phyloP scores from a whole-genome alignment of 1,284 basidiomycete species.

The Phylloboletellus chloephorus region DNA sequence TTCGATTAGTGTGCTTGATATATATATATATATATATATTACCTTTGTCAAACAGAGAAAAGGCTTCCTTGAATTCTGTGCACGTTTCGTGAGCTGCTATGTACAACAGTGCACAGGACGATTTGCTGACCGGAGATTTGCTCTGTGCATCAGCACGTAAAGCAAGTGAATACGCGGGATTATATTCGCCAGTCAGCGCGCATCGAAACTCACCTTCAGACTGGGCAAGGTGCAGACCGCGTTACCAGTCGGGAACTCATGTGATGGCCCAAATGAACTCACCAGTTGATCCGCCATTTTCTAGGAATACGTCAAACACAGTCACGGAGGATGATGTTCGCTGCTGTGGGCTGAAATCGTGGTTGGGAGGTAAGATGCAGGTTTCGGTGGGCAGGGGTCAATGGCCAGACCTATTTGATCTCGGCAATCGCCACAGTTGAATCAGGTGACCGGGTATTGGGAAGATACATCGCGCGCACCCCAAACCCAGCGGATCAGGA shows the following conservation, averaged over 20 bases:
- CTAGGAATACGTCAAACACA: constrained; percentile 12
- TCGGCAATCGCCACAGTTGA: constrained; percentile 31
- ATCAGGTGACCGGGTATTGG: constrained; percentile 21
- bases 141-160: constrained; percentile 36
- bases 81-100: constrained; percentile 14
- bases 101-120: constrained; percentile 14
- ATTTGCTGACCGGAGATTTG: constrained; percentile 60
- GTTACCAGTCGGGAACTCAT: constrained; percentile 12
- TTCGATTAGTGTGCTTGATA: constrained; percentile 15
- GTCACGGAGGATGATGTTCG: not conserved
- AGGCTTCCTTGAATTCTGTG: constrained; percentile 84
- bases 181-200: not conserved
- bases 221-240: constrained; percentile 33
- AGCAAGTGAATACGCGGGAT: not conserved
- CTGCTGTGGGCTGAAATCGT: not conserved
- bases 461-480: constrained; percentile 5
- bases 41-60: constrained; percentile 93
- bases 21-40: constrained; percentile 21
- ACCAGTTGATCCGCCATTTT: constrained; percentile 68
- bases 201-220: constrained; percentile 52
- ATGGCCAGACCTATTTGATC: constrained; percentile 15
- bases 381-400: constrained; percentile 5
- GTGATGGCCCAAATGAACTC: constrained; percentile 30
- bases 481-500: constrained; percentile 14
- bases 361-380: constrained; percentile 8